A percentile compares a stretch with the other conserved stretches of the same genome.
Evolutionary conservation across 2,329 filamentous ascomycete genomes (phyloP).

Genomic region (Clonostachys chloroleuca): DNA sequence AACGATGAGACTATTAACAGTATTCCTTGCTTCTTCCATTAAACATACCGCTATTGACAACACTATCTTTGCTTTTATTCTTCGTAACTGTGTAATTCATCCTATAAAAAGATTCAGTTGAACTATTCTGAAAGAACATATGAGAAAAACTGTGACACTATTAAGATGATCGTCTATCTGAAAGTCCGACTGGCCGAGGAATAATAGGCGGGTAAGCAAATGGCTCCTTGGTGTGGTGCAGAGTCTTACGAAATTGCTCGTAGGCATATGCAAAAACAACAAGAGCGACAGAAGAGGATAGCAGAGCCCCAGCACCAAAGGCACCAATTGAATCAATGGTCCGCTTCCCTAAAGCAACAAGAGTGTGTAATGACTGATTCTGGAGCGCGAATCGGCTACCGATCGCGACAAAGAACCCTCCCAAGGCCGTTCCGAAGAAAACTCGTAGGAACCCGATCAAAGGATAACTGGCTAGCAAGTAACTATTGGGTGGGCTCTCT

Average conservation of each 20-base stretch:
- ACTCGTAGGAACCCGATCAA: too few relatives aligned
- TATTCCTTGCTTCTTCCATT: too few relatives aligned
- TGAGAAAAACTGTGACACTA: background rate
- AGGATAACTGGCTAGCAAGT: too few relatives aligned
- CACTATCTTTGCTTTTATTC: too few relatives aligned
- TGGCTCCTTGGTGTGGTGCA: conserved; percentile 1
- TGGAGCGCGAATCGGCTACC: background rate
- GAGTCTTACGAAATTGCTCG: background rate
- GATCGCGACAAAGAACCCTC: background rate
- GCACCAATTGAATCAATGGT: background rate
- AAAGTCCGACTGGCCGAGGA: background rate
- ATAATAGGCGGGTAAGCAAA: conserved; percentile 1
- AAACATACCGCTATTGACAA: too few relatives aligned
- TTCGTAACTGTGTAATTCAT: too few relatives aligned
- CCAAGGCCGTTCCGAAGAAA: background rate
- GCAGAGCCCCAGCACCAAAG: background rate
- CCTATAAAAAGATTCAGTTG: too few relatives aligned
- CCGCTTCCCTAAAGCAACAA: background rate
- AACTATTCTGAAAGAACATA: too few relatives aligned
- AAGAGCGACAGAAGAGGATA: background rate
- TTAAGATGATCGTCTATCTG: too few relatives aligned
- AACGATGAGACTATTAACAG: too few relatives aligned
- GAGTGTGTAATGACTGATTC: background rate
- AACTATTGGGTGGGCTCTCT: too few relatives aligned
- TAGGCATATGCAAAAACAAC: background rate